phyloP scores from a whole-genome alignment of 345 rosid genomes.

The Brassica rapa region DNA sequence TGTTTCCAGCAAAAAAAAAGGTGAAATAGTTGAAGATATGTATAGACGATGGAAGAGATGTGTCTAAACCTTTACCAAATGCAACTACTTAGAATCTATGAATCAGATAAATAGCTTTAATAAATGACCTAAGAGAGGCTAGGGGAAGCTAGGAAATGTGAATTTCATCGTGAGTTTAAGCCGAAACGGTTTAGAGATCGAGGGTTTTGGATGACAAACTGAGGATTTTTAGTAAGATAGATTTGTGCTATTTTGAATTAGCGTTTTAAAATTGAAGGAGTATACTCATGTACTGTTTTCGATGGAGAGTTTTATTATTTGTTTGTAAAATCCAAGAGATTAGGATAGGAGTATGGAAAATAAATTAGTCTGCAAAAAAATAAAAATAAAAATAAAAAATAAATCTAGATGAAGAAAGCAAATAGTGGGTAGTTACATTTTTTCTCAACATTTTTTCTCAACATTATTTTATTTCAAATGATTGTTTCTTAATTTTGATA shows the following conservation, averaged over 20 bases:
- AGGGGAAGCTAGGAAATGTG: not conserved
- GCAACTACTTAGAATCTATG: not conserved
- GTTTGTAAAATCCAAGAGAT: not conserved
- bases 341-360: not conserved
- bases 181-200: not conserved
- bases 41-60: not conserved
- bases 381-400: too few relatives aligned
- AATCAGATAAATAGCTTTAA: not conserved
- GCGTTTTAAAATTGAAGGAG: not conserved
- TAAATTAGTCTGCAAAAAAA: too few relatives aligned
- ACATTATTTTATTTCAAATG: too few relatives aligned
- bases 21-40: not conserved
- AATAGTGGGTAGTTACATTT: too few relatives aligned
- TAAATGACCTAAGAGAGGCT: not conserved
- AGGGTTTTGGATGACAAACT: not conserved
- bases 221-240: not conserved
- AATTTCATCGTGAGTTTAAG: not conserved
- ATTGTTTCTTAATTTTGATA: too few relatives aligned
- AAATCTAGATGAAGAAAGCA: too few relatives aligned
- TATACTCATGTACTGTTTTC: not conserved
- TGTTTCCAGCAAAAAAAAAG: not conserved
- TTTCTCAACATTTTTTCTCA: too few relatives aligned
- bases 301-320: not conserved
- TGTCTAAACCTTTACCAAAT: not conserved
- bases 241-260: not conserved